Percentiles rank a stretch among this genome's conserved stretches.
Evolutionary conservation across 2,329 filamentous ascomycete genomes (phyloP).

Genomic region (Lecanicillium sp.): DNA sequence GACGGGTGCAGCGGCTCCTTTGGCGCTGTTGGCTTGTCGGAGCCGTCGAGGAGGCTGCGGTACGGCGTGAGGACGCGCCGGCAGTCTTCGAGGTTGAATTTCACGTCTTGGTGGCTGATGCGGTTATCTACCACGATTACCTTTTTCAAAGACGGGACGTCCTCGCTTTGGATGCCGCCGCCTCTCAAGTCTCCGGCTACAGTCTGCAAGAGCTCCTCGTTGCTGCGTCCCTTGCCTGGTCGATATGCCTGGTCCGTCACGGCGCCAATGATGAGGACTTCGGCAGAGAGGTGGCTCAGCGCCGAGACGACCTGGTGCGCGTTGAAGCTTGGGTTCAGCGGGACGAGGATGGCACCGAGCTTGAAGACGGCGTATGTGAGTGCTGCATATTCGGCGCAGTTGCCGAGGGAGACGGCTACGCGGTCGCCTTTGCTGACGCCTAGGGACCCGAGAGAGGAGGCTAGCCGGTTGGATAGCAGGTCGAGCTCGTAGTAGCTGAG

Average conservation of each 20-base stretch:
- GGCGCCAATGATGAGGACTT: slow-evolving; percentile 73
- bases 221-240: slow-evolving; percentile 44
- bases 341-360: slow-evolving; percentile 88
- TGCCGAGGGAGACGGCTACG: slow-evolving; percentile 80
- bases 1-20: slow-evolving; percentile 41
- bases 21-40: slow-evolving; percentile 28
- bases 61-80: slow-evolving; percentile 36
- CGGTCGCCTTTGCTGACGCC: slow-evolving; percentile 77
- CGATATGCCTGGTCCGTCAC: slow-evolving; percentile 76
- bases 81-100: slow-evolving; percentile 34
- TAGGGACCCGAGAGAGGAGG: slow-evolving; percentile 57
- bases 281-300: slow-evolving; percentile 63
- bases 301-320: slow-evolving; percentile 68
- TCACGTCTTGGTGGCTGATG: slow-evolving; percentile 30
- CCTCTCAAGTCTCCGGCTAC: slow-evolving; percentile 34
- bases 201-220: slow-evolving; percentile 36
- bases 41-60: slow-evolving; percentile 27
- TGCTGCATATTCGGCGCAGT: slow-evolving; percentile 73
- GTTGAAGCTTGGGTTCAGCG: slow-evolving; percentile 86
- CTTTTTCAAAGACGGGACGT: slow-evolving; percentile 60
- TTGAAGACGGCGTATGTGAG: slow-evolving; percentile 90
- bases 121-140: slow-evolving; percentile 79
- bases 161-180: slow-evolving; percentile 23
- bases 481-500: slow-evolving; percentile 74
- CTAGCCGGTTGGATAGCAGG: slow-evolving; percentile 64